Base-by-base conservation (phyloP, 1,284 basidiomycete genomes). In the Trametes hirsuta region DNA sequence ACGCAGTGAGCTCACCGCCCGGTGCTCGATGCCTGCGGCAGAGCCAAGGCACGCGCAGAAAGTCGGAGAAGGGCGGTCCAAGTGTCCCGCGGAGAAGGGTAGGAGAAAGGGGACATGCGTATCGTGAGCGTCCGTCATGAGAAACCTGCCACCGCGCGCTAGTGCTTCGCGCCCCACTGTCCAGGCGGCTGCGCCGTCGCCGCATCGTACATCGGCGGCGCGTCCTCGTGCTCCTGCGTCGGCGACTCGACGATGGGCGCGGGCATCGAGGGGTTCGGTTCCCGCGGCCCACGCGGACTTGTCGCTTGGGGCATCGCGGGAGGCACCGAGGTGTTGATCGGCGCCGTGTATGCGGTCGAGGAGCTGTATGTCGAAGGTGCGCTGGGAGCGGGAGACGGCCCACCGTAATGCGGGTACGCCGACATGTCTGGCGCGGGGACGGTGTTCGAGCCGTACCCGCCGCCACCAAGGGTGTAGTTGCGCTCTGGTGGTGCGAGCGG, bases 191-290 rank as follows among this genome's bases (percentile, higher is more conserved):
- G 76, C n/a, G 82, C 72, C n/a, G 74, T 70, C 37, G 81, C 81
- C 14, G 78, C 76, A 34, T 89, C 88, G 69, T 90, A 90, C 57
- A 76, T 77, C 21, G 88, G 88, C 14, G 88, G 88, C 18, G 81
- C 73, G 59, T 82, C 78, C 41, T 77, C 74, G 18, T 61, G 53
- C 46, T 59, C 62, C 34, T 65, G 50, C 24, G 63, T 37, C 4
- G 66, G 59, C 44, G 71, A 67, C 58, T 66, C n/a, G 50, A 66
- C 58, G 21, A 64, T 44, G 6, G 59, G 40, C 30, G 53, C 47
- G 15, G 61, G 50, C 44, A 59, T 61, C 12, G 58, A 45, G 34
- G 56, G 50, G 21, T 52, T 53, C 25, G 64, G 59, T 9, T 47
- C 56, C 30, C 66, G 63, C 8, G 66, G 68, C 6, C 68, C 61